Base-by-base conservation (phyloP, 2,329 filamentous ascomycete genomes). In the Verticillium klebahnii region DNA sequence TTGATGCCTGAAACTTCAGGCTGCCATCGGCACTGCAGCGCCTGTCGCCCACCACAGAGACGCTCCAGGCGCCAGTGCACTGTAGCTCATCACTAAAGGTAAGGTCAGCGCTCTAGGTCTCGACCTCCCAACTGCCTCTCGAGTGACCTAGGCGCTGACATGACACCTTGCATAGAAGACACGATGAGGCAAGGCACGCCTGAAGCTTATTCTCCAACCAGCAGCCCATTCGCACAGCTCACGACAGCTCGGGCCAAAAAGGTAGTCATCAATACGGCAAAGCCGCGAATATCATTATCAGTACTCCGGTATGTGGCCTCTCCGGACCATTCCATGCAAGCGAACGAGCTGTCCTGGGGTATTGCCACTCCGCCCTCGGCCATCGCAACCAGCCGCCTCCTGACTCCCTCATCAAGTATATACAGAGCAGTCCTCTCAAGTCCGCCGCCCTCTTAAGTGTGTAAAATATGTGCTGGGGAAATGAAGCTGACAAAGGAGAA, bases 401-500 rank as follows among this genome's bases (percentile, higher is more conserved):
- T 4, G 17, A n/a, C 19, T 50, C 45, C 45, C 45, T 50, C 45
- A 50, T 25, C 45, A 50, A 56, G 25, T 56, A 56, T 56, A 56
- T 34, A 56, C 54, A 56, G 54, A 56, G 25, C 12, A 5, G 6
- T 50, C 45, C 45, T 50, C 45, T 23, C 6, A n/a, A 25, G 11
- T 25, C 19, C 45, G 45, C 25, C n/a, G 45, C 8, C 19, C 45
- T 50, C 45, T 23, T 50, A 23, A 50, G 45, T 23, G 45, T 50
- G 19, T 23, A 62, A 63, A 63, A 60, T 19, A 62, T 57, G 58
- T 62, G 60, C 59, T 50, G 59, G 31, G 59, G 65, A 64, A 55
- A 63, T 56, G 29, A 63, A 67, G 63, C 66, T 62, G 60, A 62
- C 67, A 67, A 61, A 61, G 63, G 63, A 57, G 59, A 60, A 65